phyloP scores from a whole-genome alignment of 2,329 filamentous ascomycete genomes.

The Paraphoma chrysanthemicola region DNA sequence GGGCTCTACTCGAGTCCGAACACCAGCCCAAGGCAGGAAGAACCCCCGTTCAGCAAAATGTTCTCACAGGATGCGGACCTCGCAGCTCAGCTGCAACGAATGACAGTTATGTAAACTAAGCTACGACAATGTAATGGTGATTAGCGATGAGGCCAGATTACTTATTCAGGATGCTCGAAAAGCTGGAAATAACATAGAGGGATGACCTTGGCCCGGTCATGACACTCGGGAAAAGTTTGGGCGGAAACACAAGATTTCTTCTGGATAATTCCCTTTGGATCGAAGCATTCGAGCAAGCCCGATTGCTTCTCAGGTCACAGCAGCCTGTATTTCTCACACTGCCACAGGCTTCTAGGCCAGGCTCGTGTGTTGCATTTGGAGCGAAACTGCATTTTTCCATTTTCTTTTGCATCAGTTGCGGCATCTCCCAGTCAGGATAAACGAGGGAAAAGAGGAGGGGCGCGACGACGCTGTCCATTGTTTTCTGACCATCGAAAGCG shows the following conservation, averaged over 20 bases:
- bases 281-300: constrained; percentile 38
- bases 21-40: constrained; percentile 44
- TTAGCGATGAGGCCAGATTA: background rate
- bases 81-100: constrained; percentile 48
- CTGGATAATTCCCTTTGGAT: constrained; percentile 37
- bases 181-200: background rate
- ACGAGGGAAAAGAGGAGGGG: constrained; percentile 22
- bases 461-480: constrained; percentile 13
- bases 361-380: constrained; percentile 41
- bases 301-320: constrained; percentile 19
- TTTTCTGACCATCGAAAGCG: constrained; percentile 21
- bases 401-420: constrained; percentile 34
- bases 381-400: constrained; percentile 38
- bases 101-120: constrained; percentile 48
- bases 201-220: constrained; percentile 17
- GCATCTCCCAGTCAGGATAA: constrained; percentile 25
- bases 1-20: constrained; percentile 55
- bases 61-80: constrained; percentile 43
- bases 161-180: background rate
- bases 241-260: constrained; percentile 32
- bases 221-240: constrained; percentile 26
- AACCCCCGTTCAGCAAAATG: constrained; percentile 45
- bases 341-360: constrained; percentile 26
- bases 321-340: constrained; percentile 41
- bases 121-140: constrained; percentile 25